A percentile compares a stretch with the other conserved stretches of the same genome.
phyloP scores from a whole-genome alignment of 202 grass and related monocot genomes.

The Elaeis oleifera region DNA sequence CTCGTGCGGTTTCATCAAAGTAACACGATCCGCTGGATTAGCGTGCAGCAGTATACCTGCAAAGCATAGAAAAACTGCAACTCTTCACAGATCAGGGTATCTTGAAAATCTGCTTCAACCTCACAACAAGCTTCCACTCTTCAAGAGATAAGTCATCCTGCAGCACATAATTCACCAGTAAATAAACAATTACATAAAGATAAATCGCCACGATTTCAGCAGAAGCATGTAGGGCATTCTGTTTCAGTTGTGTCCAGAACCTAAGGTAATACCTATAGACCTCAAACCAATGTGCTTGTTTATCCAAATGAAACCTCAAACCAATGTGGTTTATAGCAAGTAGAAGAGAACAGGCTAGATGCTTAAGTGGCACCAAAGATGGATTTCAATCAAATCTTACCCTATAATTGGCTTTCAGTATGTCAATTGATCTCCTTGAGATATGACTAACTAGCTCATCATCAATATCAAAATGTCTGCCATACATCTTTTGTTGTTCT shows the following conservation, averaged over 20 bases:
- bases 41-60: background rate
- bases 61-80: background rate
- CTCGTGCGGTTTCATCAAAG: too few relatives aligned
- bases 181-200: background rate
- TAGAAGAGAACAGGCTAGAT: too few relatives aligned
- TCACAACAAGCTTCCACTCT: constrained; percentile 35
- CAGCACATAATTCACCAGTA: background rate
- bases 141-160: constrained; percentile 38
- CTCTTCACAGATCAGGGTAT: constrained; percentile 19
- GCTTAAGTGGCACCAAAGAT: too few relatives aligned
- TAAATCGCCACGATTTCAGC: background rate
- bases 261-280: too few relatives aligned
- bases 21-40: too few relatives aligned
- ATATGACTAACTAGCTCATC: constrained; percentile 84
- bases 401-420: constrained; percentile 73
- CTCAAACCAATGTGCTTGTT: too few relatives aligned
- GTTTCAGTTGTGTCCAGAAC: too few relatives aligned
- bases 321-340: too few relatives aligned
- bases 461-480: constrained; percentile 78
- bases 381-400: constrained; percentile 27
- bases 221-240: too few relatives aligned
- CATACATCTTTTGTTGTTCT: constrained; percentile 77
- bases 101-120: constrained; percentile 33
- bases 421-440: constrained; percentile 65
- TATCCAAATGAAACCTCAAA: too few relatives aligned